phyloP scores from a whole-genome alignment of 371 early-diverging fungal genomes.

The Nosema muscidifuracis region DNA sequence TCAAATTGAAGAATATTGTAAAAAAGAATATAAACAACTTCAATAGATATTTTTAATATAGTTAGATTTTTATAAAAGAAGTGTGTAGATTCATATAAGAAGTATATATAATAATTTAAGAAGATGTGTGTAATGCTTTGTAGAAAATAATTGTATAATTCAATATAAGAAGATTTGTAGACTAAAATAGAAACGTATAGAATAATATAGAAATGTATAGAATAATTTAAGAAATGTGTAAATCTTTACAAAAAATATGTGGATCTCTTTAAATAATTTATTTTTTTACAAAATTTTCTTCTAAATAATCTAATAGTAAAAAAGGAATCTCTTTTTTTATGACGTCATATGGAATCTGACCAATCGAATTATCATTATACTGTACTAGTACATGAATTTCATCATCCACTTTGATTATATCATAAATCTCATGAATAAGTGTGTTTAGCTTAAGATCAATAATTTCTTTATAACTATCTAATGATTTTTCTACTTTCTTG shows the following conservation, averaged over 20 bases:
- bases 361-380: neutral
- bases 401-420: neutral
- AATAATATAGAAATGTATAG: too few species aligned
- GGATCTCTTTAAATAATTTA: too few species aligned
- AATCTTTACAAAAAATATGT: too few species aligned
- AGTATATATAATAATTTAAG: too few species aligned
- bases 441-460: neutral
- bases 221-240: too few species aligned
- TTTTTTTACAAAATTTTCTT: too few species aligned
- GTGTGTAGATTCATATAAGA: too few species aligned
- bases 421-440: neutral
- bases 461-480: neutral
- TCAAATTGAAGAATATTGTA: slow-evolving; percentile 4
- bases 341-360: neutral
- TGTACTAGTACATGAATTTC: neutral
- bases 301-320: neutral
- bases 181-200: too few species aligned
- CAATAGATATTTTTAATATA: neutral
- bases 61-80: too few species aligned
- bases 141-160: too few species aligned
- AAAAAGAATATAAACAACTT: neutral
- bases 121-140: too few species aligned
- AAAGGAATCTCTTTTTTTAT: neutral
- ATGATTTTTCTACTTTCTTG: slow-evolving; percentile 9
- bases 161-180: too few species aligned